These are phyloP conservation scores for Pichia sporocuriosa DNA, from an alignment of 805 yeast species.

Conservation along the genomic window DNA sequence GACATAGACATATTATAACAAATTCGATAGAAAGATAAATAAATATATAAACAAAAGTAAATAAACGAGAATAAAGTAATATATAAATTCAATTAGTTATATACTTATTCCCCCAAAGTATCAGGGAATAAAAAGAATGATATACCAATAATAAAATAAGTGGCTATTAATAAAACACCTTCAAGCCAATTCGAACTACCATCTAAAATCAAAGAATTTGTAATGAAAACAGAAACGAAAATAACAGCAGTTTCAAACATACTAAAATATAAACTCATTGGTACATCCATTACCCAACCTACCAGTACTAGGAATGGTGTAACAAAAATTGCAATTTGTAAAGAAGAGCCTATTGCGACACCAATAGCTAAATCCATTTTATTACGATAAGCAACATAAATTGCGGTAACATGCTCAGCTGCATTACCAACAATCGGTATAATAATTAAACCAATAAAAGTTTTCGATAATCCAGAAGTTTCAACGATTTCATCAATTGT, in stretches of 20 bases:
- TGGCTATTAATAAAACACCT: slow-evolving; percentile 85
- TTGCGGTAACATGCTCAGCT: slow-evolving; percentile 97
- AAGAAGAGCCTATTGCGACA: slow-evolving; percentile 92
- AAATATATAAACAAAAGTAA: too few relatives aligned
- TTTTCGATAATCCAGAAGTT: slow-evolving; percentile 80
- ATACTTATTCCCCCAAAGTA: slow-evolving; percentile 20
- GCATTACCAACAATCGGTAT: slow-evolving; percentile 98
- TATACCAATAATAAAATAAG: slow-evolving; percentile 79
- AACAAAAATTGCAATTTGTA: slow-evolving; percentile 91
- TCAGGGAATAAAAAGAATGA: slow-evolving; percentile 90
- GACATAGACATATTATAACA: too few relatives aligned
- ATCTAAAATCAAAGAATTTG: slow-evolving; percentile 81
- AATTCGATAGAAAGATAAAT: too few relatives aligned
- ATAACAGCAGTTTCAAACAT: slow-evolving; percentile 90
- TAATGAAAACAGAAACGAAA: slow-evolving; percentile 82
- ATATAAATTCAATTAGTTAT: background rate
- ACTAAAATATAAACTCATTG: slow-evolving; percentile 88
- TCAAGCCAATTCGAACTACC: slow-evolving; percentile 97
- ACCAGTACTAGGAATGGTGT: slow-evolving; percentile 91
- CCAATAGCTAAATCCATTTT: slow-evolving; percentile 97
- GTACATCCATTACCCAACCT: slow-evolving; percentile 89
- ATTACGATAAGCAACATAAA: slow-evolving; percentile 88
- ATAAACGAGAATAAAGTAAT: too few relatives aligned
- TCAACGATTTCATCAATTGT: slow-evolving; percentile 87
- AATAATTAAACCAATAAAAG: slow-evolving; percentile 88